Evolutionary conservation across 1,284 basidiomycete species (phyloP).

Genomic region (Ceratobasidium sp.): DNA sequence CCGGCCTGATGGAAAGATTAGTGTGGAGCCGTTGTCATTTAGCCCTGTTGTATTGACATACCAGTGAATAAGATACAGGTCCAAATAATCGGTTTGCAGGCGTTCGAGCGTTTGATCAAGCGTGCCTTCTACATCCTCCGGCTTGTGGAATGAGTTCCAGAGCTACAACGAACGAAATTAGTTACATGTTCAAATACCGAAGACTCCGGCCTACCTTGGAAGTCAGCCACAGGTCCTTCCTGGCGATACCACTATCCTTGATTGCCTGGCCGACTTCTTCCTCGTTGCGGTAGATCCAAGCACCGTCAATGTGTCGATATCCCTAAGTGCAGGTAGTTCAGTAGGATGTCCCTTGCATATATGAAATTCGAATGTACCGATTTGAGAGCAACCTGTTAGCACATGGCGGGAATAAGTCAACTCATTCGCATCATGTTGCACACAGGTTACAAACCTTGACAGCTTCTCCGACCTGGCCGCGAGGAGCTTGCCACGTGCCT

Average conservation of each 20-base stretch:
- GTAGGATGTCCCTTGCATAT: not conserved
- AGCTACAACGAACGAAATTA: conserved; percentile 39
- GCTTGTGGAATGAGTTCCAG: conserved; percentile 51
- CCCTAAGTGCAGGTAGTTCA: conserved; percentile 39
- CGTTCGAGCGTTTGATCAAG: conserved; percentile 55
- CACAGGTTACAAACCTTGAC: conserved; percentile 1
- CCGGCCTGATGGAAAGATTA: conserved; percentile 58
- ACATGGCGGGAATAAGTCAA: not conserved
- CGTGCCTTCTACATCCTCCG: conserved; percentile 51
- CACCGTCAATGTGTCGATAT: conserved; percentile 53
- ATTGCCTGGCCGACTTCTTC: conserved; percentile 55
- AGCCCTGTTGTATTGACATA: conserved; percentile 42
- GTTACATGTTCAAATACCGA: not conserved
- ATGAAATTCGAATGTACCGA: not conserved
- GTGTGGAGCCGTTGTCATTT: conserved; percentile 48
- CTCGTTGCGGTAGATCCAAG: conserved; percentile 48
- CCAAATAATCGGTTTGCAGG: conserved; percentile 57
- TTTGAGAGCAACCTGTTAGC: conserved; percentile 17
- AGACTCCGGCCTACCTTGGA: conserved; percentile 43
- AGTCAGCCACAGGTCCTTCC: conserved; percentile 57
- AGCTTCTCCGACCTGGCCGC: conserved; percentile 33
- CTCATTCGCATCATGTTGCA: not conserved
- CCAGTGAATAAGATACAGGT: conserved; percentile 60
- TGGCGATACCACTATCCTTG: conserved; percentile 52
- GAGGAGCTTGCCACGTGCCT: conserved; percentile 38